Evolutionary conservation across 805 yeast genomes (phyloP), one percentile per base, ranked within the genome.

Genomic region (Wickerhamiella cacticola): DNA sequence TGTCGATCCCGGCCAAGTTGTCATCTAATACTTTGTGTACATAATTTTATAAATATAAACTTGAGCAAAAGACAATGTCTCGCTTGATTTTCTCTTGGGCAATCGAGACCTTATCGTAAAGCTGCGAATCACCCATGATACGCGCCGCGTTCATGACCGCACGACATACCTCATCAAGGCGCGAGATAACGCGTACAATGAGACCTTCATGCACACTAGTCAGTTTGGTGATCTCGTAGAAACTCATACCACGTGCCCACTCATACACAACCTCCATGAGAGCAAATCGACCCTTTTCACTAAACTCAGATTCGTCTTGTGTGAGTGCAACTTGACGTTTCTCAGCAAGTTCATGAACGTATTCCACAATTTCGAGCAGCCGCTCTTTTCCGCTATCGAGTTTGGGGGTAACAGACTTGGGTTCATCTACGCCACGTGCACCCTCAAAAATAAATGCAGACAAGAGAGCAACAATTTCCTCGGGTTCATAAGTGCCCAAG

Each of bases 11-110:
- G 60, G 60, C 10, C 56, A 56, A 52, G 52, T 56, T 21, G 56
- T 56, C 26, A 51, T 56, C 34, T 55, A 52, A 48, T 4, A 12
- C 16, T 38, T 4, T 22, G 18, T 48, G 40, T 35, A 44, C 21
- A 44, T 48, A 44, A 15, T 21, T n/a, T 19, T 71, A 88, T 55
- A 89, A 68, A 61, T 92, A 92, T 51, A 92, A 73, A 49, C 95
- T 83, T 3, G 97, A 96, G 62, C 97, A 92, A 66, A 92, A 92
- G 0, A 92, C 97, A 56, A 92, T 92, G 63, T 92, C 98, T 58
- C 99, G 78, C 66, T 89, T 89, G 61, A 92, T 92, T 63, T 78
- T 76, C 61, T 92, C 97, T 65, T 89, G 97, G 0, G 96, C 96
- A 48, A 77, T 81, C 18, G 78, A 72, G 92, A 92, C 86, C 64